Percentiles rank a stretch among this genome's conserved stretches.
These are phyloP conservation scores for Gynochthodes officinalis DNA, from an alignment of 257 asterid species.

Conservation along the genomic window DNA sequence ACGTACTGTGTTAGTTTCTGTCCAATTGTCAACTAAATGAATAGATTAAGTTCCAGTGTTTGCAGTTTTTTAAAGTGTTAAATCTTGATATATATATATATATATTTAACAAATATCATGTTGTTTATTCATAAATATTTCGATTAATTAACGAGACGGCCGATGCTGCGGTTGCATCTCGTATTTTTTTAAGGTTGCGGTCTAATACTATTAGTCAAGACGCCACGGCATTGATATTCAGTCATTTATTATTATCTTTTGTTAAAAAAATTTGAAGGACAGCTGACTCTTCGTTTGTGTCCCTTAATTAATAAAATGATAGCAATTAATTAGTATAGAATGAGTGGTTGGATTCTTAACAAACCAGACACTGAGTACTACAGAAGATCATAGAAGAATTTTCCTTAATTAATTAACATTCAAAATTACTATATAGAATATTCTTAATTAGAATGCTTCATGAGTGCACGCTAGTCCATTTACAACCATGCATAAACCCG, in stretches of 20 bases:
- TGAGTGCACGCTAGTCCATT: no score
- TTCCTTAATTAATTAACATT: neutral
- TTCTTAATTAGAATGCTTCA: no score
- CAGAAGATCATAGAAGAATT: neutral
- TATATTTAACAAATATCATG: no score
- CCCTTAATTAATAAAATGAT: neutral
- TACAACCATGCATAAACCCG: no score
- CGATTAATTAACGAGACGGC: neutral
- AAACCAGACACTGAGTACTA: neutral
- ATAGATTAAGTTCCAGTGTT: neutral
- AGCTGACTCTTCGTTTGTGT: neutral
- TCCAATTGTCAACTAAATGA: neutral
- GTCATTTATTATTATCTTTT: no score
- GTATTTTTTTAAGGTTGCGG: neutral
- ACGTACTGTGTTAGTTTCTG: no score
- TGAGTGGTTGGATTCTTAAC: neutral
- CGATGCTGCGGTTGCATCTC: neutral
- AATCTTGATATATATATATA: no score
- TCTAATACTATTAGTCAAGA: slow-evolving; percentile 3
- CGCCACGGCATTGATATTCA: slow-evolving; percentile 14
- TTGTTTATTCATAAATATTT: no score
- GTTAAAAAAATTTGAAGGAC: neutral
- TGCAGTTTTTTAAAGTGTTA: no score
- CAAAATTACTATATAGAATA: no score
- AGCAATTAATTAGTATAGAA: neutral